A percentile compares a stretch with the other conserved stretches of the same genome.
Evolutionary conservation across 257 asterid species (phyloP).

Genomic region (Penstemon barbatus): DNA sequence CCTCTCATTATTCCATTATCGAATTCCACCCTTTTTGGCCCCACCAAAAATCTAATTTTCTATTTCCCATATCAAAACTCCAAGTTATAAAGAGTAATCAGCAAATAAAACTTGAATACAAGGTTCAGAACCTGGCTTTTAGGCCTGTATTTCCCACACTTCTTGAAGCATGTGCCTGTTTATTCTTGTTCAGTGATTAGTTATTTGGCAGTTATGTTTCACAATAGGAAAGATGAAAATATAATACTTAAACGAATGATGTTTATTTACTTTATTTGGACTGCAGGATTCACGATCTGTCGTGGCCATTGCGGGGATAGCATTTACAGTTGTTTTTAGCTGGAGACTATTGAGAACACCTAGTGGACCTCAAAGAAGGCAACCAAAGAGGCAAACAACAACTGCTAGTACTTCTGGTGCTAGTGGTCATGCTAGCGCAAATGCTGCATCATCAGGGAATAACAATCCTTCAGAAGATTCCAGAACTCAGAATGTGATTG

Average conservation of each 20-base stretch:
- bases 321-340: constrained; percentile 77
- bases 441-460: constrained; percentile 38
- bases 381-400: constrained; percentile 59
- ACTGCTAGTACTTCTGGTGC: constrained; percentile 57
- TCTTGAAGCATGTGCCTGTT: too few species aligned
- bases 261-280: constrained; percentile 15
- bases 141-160: too few species aligned
- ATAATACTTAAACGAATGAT: not conserved
- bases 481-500: constrained; percentile 64
- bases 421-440: constrained; percentile 41
- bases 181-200: not conserved
- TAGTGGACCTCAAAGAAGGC: constrained; percentile 64
- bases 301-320: constrained; percentile 84
- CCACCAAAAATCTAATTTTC: not conserved
- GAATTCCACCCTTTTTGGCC: too few species aligned
- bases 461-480: constrained; percentile 56
- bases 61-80: not conserved
- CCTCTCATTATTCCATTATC: too few species aligned
- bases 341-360: constrained; percentile 81
- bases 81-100: not conserved
- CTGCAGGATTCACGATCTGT: constrained; percentile 74
- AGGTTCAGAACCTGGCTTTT: too few species aligned
- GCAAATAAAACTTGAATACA: too few species aligned
- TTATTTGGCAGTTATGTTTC: not conserved
- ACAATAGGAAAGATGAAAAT: constrained; percentile 1